phyloP scores from a whole-genome alignment of 208 protist genomes.

The Zelonia costaricensis region DNA sequence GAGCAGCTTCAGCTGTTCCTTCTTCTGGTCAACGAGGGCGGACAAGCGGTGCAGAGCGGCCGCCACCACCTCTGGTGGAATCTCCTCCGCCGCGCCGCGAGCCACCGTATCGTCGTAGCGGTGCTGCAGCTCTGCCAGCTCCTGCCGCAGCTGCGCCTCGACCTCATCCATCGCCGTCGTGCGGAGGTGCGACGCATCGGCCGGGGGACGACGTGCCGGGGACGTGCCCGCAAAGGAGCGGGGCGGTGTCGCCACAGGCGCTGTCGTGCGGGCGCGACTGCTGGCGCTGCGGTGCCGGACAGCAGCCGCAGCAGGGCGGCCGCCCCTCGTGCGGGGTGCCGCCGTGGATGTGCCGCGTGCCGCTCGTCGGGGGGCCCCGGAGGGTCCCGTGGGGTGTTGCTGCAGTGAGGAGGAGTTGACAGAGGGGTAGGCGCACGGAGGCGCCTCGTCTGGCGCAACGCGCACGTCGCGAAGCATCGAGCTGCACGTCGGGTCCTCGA shows the following conservation, averaged over 20 bases:
- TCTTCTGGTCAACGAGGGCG: slow-evolving; percentile 73
- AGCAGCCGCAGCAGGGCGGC: neutral
- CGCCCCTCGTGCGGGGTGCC: too few relatives aligned
- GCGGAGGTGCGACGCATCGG: neutral
- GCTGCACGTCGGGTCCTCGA: slow-evolving; percentile 83
- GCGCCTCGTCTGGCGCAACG: slow-evolving; percentile 35
- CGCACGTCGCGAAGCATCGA: slow-evolving; percentile 85
- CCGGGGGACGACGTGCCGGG: neutral
- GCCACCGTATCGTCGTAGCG: slow-evolving; percentile 75
- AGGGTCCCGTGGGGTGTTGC: neutral
- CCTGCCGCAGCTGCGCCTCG: slow-evolving; percentile 58
- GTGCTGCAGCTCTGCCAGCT: slow-evolving; percentile 65
- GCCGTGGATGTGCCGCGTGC: too few relatives aligned
- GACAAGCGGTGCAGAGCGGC: slow-evolving; percentile 57
- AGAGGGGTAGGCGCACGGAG: slow-evolving; percentile 26
- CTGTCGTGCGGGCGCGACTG: neutral
- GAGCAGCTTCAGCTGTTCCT: slow-evolving; percentile 78
- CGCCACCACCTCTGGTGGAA: slow-evolving; percentile 58
- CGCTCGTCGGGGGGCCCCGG: neutral
- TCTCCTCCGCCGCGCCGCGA: slow-evolving; percentile 46
- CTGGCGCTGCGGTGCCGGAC: neutral
- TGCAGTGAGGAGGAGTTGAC: slow-evolving; percentile 23
- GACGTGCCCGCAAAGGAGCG: neutral
- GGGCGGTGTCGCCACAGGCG: neutral
- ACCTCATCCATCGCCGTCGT: slow-evolving; percentile 41